Evolutionary conservation across 257 asterid species (phyloP), one percentile per base, ranked within the genome.

Genomic region (Salvia rosmarinus): DNA sequence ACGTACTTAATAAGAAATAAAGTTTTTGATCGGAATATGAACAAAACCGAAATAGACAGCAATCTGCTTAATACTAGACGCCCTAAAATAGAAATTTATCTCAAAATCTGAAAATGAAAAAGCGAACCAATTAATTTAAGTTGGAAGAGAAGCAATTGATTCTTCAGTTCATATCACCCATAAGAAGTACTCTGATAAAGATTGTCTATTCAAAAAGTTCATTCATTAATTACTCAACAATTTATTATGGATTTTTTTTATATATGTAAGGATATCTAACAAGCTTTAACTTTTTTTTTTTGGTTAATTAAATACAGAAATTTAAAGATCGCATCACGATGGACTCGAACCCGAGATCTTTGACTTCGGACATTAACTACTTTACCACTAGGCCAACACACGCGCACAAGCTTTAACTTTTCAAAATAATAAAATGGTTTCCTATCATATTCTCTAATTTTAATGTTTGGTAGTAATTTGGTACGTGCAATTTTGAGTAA

Each of bases 381-480:
- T n/a, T n/a, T n/a, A n/a, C n/a, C n/a, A n/a, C n/a, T n/a, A n/a
- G n/a, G n/a, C n/a, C n/a, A n/a, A n/a, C n/a, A n/a, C n/a, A n/a
- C n/a, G n/a, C n/a, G n/a, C n/a, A 39, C 64, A 30, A 58, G 42
- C 64, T 58, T 58, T 34, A 34, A 51, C 1, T 19, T 51, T 51
- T 19, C 23, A 17, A 51, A 19, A 19, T 5, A 4, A 10, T 0
- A 54, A 7, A 56, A 13, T 25, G 30, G 30, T 1, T 25, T 25
- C 30, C 30, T 25, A 25, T 25, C 2, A 37, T 34, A 34, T 34
- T 34, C 39, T 8, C 39, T 5, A 37, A 35, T 35, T 9, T 17
- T 37, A 37, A 39, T 40, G 68, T 62, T 68, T 68, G 64, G 73
- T 52, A 3, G 16, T 64, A 52, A 63, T 47, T 63, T 72, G 56